Conservation (phyloP, 108 stramenopile species). For the Pelagomonas calceolata region DNA sequence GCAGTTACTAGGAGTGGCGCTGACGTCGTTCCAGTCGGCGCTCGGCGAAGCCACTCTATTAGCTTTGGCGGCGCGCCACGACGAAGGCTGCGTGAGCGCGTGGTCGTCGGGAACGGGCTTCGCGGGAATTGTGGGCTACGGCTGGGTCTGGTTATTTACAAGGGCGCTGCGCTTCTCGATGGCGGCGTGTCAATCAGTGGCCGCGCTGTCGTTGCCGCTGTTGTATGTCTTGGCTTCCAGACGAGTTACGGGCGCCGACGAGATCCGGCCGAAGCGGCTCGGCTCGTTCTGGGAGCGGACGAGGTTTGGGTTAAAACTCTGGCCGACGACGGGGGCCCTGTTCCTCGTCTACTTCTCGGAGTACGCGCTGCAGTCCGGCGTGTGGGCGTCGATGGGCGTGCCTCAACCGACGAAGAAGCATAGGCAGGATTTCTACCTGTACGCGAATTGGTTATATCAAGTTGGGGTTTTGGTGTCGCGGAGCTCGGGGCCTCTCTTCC, state of each 20-base stretch:
- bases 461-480: slow-evolving; percentile 60
- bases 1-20: slow-evolving; percentile 64
- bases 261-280: too few species aligned
- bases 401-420: slow-evolving; percentile 39
- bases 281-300: not conserved
- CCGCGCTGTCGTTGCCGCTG: not conserved
- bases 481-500: slow-evolving; percentile 45
- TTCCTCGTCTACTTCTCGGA: slow-evolving; percentile 65
- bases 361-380: slow-evolving; percentile 51
- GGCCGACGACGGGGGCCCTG: slow-evolving; percentile 19
- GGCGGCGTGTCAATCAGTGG: not conserved
- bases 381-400: slow-evolving; percentile 66
- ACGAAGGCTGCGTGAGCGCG: slow-evolving; percentile 20
- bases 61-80: slow-evolving; percentile 48
- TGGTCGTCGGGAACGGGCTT: slow-evolving; percentile 49
- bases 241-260: too few species aligned
- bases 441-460: slow-evolving; percentile 65
- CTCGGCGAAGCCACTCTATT: slow-evolving; percentile 74
- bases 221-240: not conserved
- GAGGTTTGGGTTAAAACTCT: not conserved
- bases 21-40: slow-evolving; percentile 51
- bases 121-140: slow-evolving; percentile 40
- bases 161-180: not conserved
- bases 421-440: slow-evolving; percentile 51
- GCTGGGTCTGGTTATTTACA: slow-evolving; percentile 10